Percentiles rank a stretch among this genome's conserved stretches.
These are phyloP conservation scores for Eremochloa ophiuroides DNA, from an alignment of 176 grass and related monocot species.

Conservation along the genomic window DNA sequence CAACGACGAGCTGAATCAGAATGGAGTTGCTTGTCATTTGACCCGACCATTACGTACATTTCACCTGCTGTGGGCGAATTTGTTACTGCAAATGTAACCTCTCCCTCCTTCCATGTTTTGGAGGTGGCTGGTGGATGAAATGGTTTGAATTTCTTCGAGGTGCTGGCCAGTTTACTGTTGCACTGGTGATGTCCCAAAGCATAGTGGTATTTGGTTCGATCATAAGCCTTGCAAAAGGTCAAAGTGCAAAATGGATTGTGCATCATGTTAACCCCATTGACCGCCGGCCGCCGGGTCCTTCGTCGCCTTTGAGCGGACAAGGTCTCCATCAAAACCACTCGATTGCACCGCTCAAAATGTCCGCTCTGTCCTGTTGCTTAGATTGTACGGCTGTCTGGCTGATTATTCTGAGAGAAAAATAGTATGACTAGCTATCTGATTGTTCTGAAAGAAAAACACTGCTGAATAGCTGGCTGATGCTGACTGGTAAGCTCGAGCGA, in stretches of 20 bases:
- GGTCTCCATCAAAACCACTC: background rate
- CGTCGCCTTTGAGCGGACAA: background rate
- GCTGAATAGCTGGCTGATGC: too few relatives aligned
- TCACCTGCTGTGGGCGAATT: background rate
- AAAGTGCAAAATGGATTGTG: background rate
- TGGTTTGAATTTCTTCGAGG: background rate
- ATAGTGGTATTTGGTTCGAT: background rate
- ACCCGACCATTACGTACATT: background rate
- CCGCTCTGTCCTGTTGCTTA: too few relatives aligned
- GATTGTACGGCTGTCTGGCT: too few relatives aligned
- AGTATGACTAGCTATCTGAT: too few relatives aligned
- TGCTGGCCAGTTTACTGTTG: background rate
- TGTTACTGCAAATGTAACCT: background rate
- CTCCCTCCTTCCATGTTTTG: background rate
- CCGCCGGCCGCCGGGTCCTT: background rate
- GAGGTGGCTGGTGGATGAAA: background rate
- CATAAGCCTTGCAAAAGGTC: background rate
- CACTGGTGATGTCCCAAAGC: background rate
- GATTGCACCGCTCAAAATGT: background rate
- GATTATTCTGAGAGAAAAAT: too few relatives aligned
- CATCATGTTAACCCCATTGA: background rate
- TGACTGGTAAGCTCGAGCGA: too few relatives aligned
- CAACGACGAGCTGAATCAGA: conserved; percentile 4
- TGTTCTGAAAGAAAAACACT: too few relatives aligned
- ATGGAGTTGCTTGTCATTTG: conserved; percentile 12